phyloP scores from a whole-genome alignment of 495 filamentous ascomycete species.

The Xylaria nigripes region DNA sequence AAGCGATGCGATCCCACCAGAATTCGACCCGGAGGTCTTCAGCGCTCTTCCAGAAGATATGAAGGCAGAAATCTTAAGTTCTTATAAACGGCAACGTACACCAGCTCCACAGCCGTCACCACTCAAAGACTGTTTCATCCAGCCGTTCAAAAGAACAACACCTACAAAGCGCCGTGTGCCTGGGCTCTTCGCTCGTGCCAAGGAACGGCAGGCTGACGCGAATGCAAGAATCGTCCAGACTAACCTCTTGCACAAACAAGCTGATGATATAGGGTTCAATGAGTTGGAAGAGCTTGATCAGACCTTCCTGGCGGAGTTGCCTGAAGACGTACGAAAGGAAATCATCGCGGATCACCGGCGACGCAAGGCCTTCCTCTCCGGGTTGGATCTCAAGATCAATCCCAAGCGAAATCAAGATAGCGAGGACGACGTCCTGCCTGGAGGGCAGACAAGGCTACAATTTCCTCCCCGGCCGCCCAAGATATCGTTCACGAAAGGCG shows the following conservation, averaged over 20 bases:
- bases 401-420: conserved; percentile 8
- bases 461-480: conserved; percentile 31
- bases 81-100: conserved; percentile 43
- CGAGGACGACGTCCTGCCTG: conserved; percentile 1
- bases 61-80: conserved; percentile 66
- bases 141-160: conserved; percentile 45
- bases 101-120: conserved; percentile 51
- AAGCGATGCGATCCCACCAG: conserved; percentile 31
- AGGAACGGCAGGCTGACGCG: conserved; percentile 33
- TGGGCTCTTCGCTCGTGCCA: conserved; percentile 29
- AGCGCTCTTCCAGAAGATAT: conserved; percentile 75
- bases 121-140: conserved; percentile 41
- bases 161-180: conserved; percentile 49
- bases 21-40: conserved; percentile 66
- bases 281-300: conserved; percentile 47
- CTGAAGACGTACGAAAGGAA: conserved; percentile 70
- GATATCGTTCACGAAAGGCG: conserved; percentile 22
- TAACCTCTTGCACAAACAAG: conserved; percentile 45
- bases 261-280: conserved; percentile 8
- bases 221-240: conserved; percentile 54
- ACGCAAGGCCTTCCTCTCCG: conserved; percentile 33
- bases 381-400: conserved; percentile 19
- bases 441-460: conserved; percentile 27
- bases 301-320: conserved; percentile 71
- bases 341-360: conserved; percentile 64